Base-by-base conservation (phyloP, 2,329 filamentous ascomycete genomes). In the Xylariaceae sp. region DNA sequence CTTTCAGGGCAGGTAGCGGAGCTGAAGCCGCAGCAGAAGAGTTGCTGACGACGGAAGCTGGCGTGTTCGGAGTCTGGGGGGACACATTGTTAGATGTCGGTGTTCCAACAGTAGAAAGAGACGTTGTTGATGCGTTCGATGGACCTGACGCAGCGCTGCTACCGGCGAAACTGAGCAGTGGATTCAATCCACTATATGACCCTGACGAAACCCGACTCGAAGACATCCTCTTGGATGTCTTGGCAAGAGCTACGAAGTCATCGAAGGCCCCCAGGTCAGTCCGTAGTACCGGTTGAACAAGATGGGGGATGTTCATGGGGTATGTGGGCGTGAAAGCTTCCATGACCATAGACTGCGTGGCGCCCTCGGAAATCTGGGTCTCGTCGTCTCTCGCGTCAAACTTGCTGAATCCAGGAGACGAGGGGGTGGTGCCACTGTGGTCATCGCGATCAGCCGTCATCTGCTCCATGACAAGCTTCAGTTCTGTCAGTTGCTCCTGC, bases 381-480 rank as follows among this genome's bases (percentile, higher is more conserved):
- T 69, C 68, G 19, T 74, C 68, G 9, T 78, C 72, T 42, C 67
- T 69, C 29, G 64, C 56, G 41, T 94, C 88, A 43, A 85, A 79
- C 50, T 80, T 85, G 59, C 79, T 80, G 37, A 85, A 71, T 8
- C 82, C 84, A 1, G 91, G 90, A 1, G 91, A 95, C 1, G 88
- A 88, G 2, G 89, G 89, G 8, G 86, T 78, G 9, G 87, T 86
- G n/a, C 81, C 79, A 34, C 74, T 81, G 51, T 79, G 74, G 52
- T 94, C 86, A 51, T 93, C 87, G 45, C 75, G 77, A 52, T 88
- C 81, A 11, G 79, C 73, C 18, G 75, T 78, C 81, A 96, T 87
- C 54, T 85, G 83, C 65, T 95, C 89, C 81, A 98, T 88, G 49
- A 96, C 89, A 16, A 79, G 74, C 66, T 98, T 98, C 49, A 98